Evolutionary conservation across 495 filamentous ascomycete genomes (phyloP).

Genomic region (Penicillium subrubescens): DNA sequence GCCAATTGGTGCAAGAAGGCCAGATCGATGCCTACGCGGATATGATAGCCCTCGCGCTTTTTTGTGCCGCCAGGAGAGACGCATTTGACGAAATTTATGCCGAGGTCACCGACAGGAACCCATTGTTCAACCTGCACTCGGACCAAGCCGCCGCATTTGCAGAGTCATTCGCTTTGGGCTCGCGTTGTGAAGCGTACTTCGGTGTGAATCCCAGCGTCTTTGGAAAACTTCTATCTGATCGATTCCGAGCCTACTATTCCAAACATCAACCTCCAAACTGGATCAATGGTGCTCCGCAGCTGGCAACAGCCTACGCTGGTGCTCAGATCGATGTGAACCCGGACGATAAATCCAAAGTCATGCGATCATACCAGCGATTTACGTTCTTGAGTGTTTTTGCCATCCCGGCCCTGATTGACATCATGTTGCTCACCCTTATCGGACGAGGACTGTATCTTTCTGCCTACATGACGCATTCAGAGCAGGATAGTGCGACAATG

Average conservation of each 20-base stretch:
- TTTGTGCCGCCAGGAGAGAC: constrained; percentile 56
- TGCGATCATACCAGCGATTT: constrained; percentile 54
- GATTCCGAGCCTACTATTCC: constrained; percentile 53
- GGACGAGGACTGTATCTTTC: constrained; percentile 62
- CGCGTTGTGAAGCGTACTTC: constrained; percentile 63
- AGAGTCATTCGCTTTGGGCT: constrained; percentile 61
- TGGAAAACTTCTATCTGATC: constrained; percentile 56
- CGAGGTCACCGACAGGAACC: constrained; percentile 62
- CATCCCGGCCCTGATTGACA: constrained; percentile 62
- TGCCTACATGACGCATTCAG: constrained; percentile 50
- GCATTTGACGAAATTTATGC: constrained; percentile 63
- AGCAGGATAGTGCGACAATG: constrained; percentile 55
- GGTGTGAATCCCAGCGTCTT: constrained; percentile 56
- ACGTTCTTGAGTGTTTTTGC: constrained; percentile 64
- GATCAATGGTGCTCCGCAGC: constrained; percentile 50
- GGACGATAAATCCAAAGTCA: constrained; percentile 41
- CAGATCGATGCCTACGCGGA: constrained; percentile 51
- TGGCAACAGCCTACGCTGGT: constrained; percentile 56
- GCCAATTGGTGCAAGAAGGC: constrained; percentile 38
- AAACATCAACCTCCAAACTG: constrained; percentile 53
- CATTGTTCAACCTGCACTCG: constrained; percentile 55
- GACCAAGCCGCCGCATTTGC: constrained; percentile 65
- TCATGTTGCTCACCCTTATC: constrained; percentile 56
- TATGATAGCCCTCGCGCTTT: constrained; percentile 55
- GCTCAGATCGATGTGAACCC: constrained; percentile 60